Conservation (phyloP, 2,329 filamentous ascomycete genomes). For the Penicillium concentricum region DNA sequence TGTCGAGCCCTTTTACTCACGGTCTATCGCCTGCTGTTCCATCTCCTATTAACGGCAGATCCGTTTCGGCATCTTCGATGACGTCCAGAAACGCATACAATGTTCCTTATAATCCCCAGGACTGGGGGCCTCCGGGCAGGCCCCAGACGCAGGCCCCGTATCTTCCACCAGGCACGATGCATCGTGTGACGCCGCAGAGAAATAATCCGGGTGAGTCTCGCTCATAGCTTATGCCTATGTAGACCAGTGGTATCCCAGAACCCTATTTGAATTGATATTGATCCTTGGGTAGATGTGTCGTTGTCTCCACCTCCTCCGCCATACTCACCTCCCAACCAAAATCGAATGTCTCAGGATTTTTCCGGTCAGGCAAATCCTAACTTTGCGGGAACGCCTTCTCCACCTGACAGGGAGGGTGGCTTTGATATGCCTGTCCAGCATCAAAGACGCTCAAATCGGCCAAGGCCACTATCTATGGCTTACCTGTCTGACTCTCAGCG, state of each 20-base stretch:
- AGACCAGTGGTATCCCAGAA: background rate
- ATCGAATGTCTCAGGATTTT: conserved; percentile 13
- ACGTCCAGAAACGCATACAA: conserved; percentile 45
- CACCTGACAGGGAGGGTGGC: conserved; percentile 16
- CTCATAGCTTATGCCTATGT: background rate
- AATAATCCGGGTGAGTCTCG: conserved; percentile 34
- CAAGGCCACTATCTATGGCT: conserved; percentile 36
- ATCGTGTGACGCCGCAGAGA: conserved; percentile 28
- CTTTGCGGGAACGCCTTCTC: conserved; percentile 16
- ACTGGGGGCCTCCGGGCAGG: conserved; percentile 46
- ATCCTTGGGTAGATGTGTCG: conserved; percentile 24
- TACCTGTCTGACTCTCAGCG: conserved; percentile 27
- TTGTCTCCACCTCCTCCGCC: conserved; percentile 40
- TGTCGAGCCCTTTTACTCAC: conserved; percentile 46
- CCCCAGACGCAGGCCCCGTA: conserved; percentile 29
- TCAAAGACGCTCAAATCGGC: conserved; percentile 28
- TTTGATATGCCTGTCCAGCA: conserved; percentile 24
- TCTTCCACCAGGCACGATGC: conserved; percentile 29
- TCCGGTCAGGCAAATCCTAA: conserved; percentile 17
- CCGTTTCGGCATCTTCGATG: conserved; percentile 44
- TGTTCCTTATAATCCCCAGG: conserved; percentile 50
- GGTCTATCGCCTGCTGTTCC: conserved; percentile 37
- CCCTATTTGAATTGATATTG: conserved; percentile 7
- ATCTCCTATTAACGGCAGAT: conserved; percentile 36
- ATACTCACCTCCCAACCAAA: conserved; percentile 39